Percentiles rank a stretch among this genome's conserved stretches.
Evolutionary conservation across 371 early-diverging fungal species (phyloP).

Genomic region (Syncephalastrum monosporum): DNA sequence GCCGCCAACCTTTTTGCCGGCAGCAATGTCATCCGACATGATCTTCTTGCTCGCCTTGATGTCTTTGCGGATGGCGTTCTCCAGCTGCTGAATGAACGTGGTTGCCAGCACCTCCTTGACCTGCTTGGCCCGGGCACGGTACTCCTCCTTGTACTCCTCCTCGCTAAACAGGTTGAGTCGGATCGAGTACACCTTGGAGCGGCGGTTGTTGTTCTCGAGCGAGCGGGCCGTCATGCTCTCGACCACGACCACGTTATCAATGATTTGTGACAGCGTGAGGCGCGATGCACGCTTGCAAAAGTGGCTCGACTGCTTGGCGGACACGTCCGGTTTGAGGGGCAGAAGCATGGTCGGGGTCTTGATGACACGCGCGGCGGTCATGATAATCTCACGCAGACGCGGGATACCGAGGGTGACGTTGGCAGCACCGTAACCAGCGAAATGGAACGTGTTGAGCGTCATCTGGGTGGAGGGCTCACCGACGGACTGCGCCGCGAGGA

Average conservation of each 20-base stretch:
- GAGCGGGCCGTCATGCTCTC: slow-evolving; percentile 58
- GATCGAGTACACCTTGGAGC: slow-evolving; percentile 74
- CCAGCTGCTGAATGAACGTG: slow-evolving; percentile 72
- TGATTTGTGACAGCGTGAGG: slow-evolving; percentile 79
- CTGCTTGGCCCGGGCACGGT: slow-evolving; percentile 66
- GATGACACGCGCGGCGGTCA: slow-evolving; percentile 95
- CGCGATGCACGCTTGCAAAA: slow-evolving; percentile 67
- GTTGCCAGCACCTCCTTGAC: slow-evolving; percentile 75
- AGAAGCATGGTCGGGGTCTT: slow-evolving; percentile 96
- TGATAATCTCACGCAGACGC: slow-evolving; percentile 99
- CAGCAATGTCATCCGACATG: slow-evolving; percentile 35
- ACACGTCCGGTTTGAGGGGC: slow-evolving; percentile 69
- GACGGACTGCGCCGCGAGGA: slow-evolving; percentile 98
- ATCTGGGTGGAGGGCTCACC: slow-evolving; percentile 99
- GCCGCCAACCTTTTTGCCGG: slow-evolving; percentile 34
- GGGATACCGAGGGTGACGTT: slow-evolving; percentile 99
- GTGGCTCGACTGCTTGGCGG: slow-evolving; percentile 52
- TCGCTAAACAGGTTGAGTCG: slow-evolving; percentile 83
- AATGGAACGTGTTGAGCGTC: slow-evolving; percentile 99
- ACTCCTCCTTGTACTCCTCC: slow-evolving; percentile 75
- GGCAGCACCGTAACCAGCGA: slow-evolving; percentile 99
- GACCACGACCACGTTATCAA: slow-evolving; percentile 76
- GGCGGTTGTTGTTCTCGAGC: slow-evolving; percentile 46
- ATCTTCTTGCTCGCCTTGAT: slow-evolving; percentile 60
- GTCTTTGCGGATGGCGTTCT: slow-evolving; percentile 58